Evolutionary conservation across 148 eudicot species (phyloP), one percentile per base, ranked within the genome.

Genomic region (Rhododendron henanense): DNA sequence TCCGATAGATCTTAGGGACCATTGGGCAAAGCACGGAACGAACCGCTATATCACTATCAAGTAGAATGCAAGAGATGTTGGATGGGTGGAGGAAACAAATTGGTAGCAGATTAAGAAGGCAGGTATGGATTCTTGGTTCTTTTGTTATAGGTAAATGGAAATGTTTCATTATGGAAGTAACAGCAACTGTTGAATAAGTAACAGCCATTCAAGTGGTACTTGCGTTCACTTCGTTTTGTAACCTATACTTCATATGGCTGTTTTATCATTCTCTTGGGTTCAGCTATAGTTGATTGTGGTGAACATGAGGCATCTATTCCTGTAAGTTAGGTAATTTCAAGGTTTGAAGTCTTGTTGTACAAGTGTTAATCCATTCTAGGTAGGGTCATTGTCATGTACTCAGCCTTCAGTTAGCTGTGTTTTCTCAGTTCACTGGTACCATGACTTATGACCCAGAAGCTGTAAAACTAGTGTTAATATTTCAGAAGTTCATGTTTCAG

Each of bases 11-110:
- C 96, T 96, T 31, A 96, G 92, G 86, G 95, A 93, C 59, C 91
- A 94, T 57, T 96, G 99, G 99, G 99, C 99, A 7, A 96, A 95
- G 89, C 99, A 96, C 69, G 99, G 99, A 35, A 96, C 99, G 3
- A 96, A 96, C 67, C 96, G 99, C 87, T 96, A 95, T 91, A 95
- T 96, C 86, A 96, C 98, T 87, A 96, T 96, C 87, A 95, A 90
- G 90, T 96, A 92, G 81, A 77, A 37, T 76, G 23, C 57, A 9
- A 25, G 23, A n/a, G 45, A 53, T 53, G n/a, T 53, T 23, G 23
- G 21, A 14, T 57, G 37, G 53, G 4, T 10, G 51, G 45, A 33
- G 39, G 25, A 23, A 39, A 83, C 79, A 19, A 33, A 81, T 82
- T 11, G 84, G 23, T 63, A 35, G 44, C 74, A 39, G 74, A 47